A percentile compares a stretch with the other conserved stretches of the same genome.
These are phyloP conservation scores for Pulveroboletus sp. DNA, from an alignment of 768 basidiomycete species.

Conservation along the genomic window DNA sequence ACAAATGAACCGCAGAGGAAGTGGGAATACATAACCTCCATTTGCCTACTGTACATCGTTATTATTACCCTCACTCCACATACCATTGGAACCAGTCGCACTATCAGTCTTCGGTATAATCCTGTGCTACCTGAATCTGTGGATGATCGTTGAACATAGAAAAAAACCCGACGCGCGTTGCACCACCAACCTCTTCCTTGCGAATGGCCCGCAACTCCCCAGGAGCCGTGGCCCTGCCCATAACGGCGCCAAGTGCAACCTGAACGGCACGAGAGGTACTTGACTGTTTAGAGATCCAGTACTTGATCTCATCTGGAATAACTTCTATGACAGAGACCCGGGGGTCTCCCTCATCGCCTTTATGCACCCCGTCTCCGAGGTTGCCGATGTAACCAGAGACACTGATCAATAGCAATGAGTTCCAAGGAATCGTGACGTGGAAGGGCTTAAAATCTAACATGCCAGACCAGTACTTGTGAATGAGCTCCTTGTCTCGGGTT, in stretches of 20 bases:
- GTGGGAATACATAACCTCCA: slow-evolving; percentile 8
- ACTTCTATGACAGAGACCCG: slow-evolving; percentile 77
- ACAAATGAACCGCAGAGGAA: slow-evolving; percentile 16
- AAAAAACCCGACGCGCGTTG: not conserved
- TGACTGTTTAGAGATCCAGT: slow-evolving; percentile 68
- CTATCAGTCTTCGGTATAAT: slow-evolving; percentile 7
- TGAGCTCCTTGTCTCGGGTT: slow-evolving; percentile 53
- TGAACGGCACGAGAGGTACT: slow-evolving; percentile 55
- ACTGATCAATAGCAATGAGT: slow-evolving; percentile 30
- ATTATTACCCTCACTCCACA: slow-evolving; percentile 7
- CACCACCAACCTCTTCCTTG: slow-evolving; percentile 61
- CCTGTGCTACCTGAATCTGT: slow-evolving; percentile 17
- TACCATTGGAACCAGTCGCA: slow-evolving; percentile 10
- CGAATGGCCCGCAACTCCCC: slow-evolving; percentile 77
- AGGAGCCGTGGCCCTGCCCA: slow-evolving; percentile 59
- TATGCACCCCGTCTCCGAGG: slow-evolving; percentile 78
- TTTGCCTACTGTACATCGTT: not conserved
- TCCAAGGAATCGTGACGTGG: not conserved
- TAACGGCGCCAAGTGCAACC: slow-evolving; percentile 51
- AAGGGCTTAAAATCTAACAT: slow-evolving; percentile 31
- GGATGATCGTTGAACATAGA: slow-evolving; percentile 3
- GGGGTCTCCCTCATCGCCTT: slow-evolving; percentile 75
- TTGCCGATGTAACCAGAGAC: slow-evolving; percentile 81
- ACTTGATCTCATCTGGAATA: slow-evolving; percentile 74
- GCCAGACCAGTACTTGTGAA: slow-evolving; percentile 63